A percentile compares a stretch with the other conserved stretches of the same genome.
Evolutionary conservation across 2,329 filamentous ascomycete species (phyloP).

Genomic region (Orbilia oligospora): DNA sequence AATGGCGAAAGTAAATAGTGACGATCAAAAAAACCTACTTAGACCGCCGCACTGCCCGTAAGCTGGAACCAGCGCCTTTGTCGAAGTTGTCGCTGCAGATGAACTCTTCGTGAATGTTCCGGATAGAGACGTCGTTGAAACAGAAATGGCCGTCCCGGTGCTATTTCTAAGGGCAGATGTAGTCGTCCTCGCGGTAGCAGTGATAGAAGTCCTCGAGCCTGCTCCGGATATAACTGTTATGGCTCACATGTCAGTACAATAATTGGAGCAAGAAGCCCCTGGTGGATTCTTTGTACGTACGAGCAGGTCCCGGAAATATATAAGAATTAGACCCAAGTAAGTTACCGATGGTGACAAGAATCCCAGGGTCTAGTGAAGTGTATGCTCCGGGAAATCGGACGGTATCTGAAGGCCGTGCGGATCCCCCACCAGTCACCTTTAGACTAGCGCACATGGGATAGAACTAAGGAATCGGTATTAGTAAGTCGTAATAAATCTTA

Average conservation of each 20-base stretch:
- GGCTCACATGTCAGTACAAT: too few species aligned
- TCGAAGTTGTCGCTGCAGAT: constrained; percentile 1
- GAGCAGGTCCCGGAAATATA: constrained; percentile 31
- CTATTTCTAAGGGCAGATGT: not conserved
- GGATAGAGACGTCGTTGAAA: not conserved
- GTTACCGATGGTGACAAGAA: constrained; percentile 29
- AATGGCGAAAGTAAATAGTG: not conserved
- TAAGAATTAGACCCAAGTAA: constrained; percentile 11
- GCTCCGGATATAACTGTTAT: constrained; percentile 23
- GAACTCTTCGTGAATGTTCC: constrained; percentile 1
- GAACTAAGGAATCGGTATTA: constrained; percentile 9
- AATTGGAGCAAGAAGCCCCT: too few species aligned
- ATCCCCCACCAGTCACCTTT: constrained; percentile 17
- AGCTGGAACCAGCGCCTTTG: constrained; percentile 58
- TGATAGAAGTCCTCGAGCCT: not conserved
- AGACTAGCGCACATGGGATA: constrained; percentile 46
- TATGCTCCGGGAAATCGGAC: constrained; percentile 51
- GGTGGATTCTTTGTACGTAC: constrained; percentile 46
- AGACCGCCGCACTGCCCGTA: constrained; percentile 69
- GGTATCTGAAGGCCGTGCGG: constrained; percentile 12
- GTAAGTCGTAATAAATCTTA: not conserved
- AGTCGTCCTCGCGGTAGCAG: not conserved
- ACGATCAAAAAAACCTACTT: constrained; percentile 9
- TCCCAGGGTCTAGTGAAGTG: constrained; percentile 28
- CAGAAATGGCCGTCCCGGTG: not conserved